Base-by-base conservation (phyloP, 1,284 basidiomycete genomes). In the Cutaneotrichosporon cutaneum region DNA sequence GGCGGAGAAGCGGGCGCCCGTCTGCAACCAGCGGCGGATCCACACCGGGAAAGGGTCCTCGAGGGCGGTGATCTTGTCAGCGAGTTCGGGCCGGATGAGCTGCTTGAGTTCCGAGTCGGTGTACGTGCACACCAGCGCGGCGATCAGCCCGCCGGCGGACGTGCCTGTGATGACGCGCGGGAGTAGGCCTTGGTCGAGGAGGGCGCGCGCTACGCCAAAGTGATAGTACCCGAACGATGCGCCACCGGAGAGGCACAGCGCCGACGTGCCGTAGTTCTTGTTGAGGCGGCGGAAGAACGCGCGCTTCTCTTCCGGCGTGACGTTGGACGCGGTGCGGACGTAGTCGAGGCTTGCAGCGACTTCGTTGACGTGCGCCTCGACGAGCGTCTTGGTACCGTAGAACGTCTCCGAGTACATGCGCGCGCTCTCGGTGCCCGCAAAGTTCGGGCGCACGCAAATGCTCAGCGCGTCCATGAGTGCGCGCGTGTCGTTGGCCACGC, bases 1-100 rank as follows among this genome's bases (percentile, higher is more conserved):
- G 21, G 92, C 89, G 68, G 96, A 93, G 77, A 98, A 99, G 48
- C 95, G 84, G 9, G 96, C 95, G 11, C 96, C 96, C 0, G 93
- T 97, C 68, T 82, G 83, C 84, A 86, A 87, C 58, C 92, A 88
- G n/a, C 95, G 82, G 62, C 83, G 85, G 52, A 88, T 78, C 94
- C 94, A 97, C 14, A 90, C 81, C 4, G 79, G 79, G 65, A 90
- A 84, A 0, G 89, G 62, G 65, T 99, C 96, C 66, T 93, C 90
- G 74, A 92, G 96, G 2, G 94, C 94, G 0, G 91, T 93, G 62
- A 99, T 88, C 69, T 86, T 89, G 67, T 91, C 86, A 0, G 95
- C 95, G 33, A 97, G 79, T 69, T 88, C 86, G 0, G 90, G 94
- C 0, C 88, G 85, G 27, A 97, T 81, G 36, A 99, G 79, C 36